phyloP scores from a whole-genome alignment of 1,284 basidiomycete genomes.

The Stygiomarasmius scandens region DNA sequence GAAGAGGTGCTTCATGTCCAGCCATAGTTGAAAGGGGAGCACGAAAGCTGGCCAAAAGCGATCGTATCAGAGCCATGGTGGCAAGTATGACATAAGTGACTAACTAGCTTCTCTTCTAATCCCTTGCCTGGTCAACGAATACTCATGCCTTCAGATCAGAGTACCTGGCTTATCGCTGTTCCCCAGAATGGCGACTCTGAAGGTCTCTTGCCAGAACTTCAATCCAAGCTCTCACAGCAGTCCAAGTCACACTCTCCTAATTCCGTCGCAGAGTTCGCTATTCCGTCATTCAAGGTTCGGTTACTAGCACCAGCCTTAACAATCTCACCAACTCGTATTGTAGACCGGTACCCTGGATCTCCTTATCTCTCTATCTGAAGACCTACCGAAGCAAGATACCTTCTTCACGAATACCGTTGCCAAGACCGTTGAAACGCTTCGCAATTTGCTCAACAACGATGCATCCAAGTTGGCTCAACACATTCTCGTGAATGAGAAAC shows the following conservation, averaged over 20 bases:
- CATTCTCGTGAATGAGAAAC: constrained; percentile 80
- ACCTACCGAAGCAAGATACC: constrained; percentile 90
- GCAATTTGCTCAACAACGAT: constrained; percentile 90
- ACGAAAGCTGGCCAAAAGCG: constrained; percentile 1
- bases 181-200: constrained; percentile 79
- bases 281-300: constrained; percentile 79
- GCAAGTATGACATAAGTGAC: not conserved
- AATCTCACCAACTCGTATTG: constrained; percentile 11
- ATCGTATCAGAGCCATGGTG: not conserved
- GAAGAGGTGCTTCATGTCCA: constrained; percentile 43
- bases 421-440: constrained; percentile 94
- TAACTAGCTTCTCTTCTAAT: not conserved
- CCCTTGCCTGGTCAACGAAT: constrained; percentile 8
- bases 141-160: constrained; percentile 82
- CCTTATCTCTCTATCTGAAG: constrained; percentile 89
- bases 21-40: constrained; percentile 28
- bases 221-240: constrained; percentile 55
- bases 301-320: constrained; percentile 13
- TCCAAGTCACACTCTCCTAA: constrained; percentile 52
- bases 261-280: constrained; percentile 57
- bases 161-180: constrained; percentile 79
- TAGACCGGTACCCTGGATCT: constrained; percentile 95
- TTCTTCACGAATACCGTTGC: constrained; percentile 87
- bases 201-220: constrained; percentile 64
- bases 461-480: constrained; percentile 83